phyloP scores from a whole-genome alignment of 441 rosid genomes.

The Adansonia madagascariensis region DNA sequence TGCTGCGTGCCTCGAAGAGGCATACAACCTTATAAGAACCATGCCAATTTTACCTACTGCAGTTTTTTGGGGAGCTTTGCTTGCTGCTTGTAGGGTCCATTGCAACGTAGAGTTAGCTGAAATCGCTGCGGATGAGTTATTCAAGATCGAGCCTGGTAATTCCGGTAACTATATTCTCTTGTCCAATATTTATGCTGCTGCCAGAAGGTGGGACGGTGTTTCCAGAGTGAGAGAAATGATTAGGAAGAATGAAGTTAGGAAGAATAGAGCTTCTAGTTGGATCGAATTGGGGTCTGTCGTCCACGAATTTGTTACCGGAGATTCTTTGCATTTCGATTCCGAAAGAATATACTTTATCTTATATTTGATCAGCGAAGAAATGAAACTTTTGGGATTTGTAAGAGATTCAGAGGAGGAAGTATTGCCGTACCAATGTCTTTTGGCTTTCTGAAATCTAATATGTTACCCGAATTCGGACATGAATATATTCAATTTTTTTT shows the following conservation, averaged over 20 bases:
- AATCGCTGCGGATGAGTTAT: slow-evolving; percentile 36
- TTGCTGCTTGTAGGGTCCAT: slow-evolving; percentile 37
- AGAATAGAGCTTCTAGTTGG: slow-evolving; percentile 41
- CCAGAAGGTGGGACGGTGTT: slow-evolving; percentile 41
- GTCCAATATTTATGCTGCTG: slow-evolving; percentile 36
- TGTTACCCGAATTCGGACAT: no score
- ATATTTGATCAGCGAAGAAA: slow-evolving; percentile 36
- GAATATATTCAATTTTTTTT: no score
- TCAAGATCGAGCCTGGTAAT: slow-evolving; percentile 38
- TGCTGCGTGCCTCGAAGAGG: slow-evolving; percentile 41
- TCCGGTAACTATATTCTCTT: slow-evolving; percentile 39
- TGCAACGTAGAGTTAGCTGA: slow-evolving; percentile 34
- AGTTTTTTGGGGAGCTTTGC: slow-evolving; percentile 29
- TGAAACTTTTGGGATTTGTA: slow-evolving; percentile 34
- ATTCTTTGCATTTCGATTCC: slow-evolving; percentile 34
- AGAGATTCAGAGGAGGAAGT: slow-evolving; percentile 11
- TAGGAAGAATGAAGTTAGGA: slow-evolving; percentile 33
- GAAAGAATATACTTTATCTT: slow-evolving; percentile 34
- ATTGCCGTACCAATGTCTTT: background rate
- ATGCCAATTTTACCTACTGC: slow-evolving; percentile 34
- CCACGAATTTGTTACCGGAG: slow-evolving; percentile 40
- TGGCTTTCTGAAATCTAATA: background rate
- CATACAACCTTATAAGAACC: slow-evolving; percentile 30
- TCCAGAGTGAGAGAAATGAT: slow-evolving; percentile 38
- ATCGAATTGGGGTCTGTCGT: slow-evolving; percentile 33